These are phyloP conservation scores for Candida mesenterica DNA, from an alignment of 1,139 yeast genomes.

Conservation along the genomic window DNA sequence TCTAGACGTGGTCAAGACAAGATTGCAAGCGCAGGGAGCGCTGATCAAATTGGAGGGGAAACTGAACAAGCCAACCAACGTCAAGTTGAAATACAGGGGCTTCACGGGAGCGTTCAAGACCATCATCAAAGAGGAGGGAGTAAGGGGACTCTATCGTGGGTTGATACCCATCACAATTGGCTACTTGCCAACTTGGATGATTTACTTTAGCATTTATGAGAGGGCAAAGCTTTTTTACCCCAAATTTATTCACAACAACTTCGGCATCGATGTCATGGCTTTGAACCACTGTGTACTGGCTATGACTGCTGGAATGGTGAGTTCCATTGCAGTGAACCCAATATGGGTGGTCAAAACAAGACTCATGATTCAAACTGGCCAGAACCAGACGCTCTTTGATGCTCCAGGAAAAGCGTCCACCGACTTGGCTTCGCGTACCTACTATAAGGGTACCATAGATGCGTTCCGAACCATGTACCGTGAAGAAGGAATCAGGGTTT, in stretches of 20 bases:
- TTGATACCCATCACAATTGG: conserved; percentile 89
- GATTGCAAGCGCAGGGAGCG: conserved; percentile 46
- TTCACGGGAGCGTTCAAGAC: conserved; percentile 50
- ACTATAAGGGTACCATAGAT: conserved; percentile 77
- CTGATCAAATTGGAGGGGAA: conserved; percentile 7
- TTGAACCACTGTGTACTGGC: conserved; percentile 75
- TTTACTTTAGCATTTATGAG: conserved; percentile 89
- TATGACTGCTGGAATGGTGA: conserved; percentile 82
- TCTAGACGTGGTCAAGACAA: conserved; percentile 45
- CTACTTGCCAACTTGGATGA: conserved; percentile 96
- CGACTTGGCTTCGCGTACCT: conserved; percentile 21
- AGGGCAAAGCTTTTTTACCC: conserved; percentile 59
- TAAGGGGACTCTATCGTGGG: conserved; percentile 84
- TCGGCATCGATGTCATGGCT: conserved; percentile 44
- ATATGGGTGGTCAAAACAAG: conserved; percentile 97
- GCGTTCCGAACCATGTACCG: conserved; percentile 78
- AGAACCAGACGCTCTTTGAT: conserved; percentile 40
- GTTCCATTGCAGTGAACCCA: conserved; percentile 89
- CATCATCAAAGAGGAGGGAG: conserved; percentile 74
- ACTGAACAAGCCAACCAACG: conserved; percentile 8
- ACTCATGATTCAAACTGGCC: conserved; percentile 79
- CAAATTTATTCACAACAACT: conserved; percentile 23
- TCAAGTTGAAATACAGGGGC: conserved; percentile 16
- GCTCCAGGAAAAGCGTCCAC: conserved; percentile 10
- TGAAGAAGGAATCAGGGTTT: conserved; percentile 79